phyloP scores from a whole-genome alignment of 176 grass and related monocot genomes.

The Musa acuminata region DNA sequence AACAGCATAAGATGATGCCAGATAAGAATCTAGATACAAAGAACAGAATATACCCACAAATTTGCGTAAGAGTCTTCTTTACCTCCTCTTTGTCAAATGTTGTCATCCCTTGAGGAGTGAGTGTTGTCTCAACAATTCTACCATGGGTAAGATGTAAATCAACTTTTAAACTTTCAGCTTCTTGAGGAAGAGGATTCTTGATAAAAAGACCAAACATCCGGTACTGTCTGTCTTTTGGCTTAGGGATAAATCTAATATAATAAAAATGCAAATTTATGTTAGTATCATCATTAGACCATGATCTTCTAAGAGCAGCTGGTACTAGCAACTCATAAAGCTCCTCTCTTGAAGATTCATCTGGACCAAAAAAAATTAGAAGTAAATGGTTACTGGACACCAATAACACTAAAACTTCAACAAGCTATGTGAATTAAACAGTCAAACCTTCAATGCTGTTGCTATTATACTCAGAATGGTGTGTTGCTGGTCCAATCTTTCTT shows the following conservation, averaged over 20 bases:
- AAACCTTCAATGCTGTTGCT: conserved; percentile 44
- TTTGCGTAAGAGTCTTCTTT: conserved; percentile 9
- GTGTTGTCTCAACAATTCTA: conserved; percentile 71
- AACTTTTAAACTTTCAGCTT: conserved; percentile 73
- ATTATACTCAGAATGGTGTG: conserved; percentile 22
- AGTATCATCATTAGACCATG: conserved; percentile 32
- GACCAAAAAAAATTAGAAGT: conserved; percentile 25
- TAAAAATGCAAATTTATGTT: conserved; percentile 62
- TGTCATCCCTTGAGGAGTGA: conserved; percentile 41
- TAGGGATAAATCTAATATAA: conserved; percentile 68
- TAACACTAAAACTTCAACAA: not conserved
- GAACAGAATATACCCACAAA: not conserved
- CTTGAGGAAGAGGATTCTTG: conserved; percentile 53
- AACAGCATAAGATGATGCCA: conserved; percentile 20
- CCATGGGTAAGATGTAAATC: conserved; percentile 71
- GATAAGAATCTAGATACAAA: not conserved
- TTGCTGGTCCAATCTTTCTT: conserved; percentile 37
- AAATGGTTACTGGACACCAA: conserved; percentile 17
- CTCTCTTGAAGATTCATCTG: conserved; percentile 80
- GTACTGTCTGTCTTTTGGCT: conserved; percentile 69
- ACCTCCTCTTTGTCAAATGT: conserved; percentile 68
- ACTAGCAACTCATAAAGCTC: conserved; percentile 82
- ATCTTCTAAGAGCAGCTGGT: conserved; percentile 54
- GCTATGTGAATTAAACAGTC: not conserved
- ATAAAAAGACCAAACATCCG: conserved; percentile 90